Percentiles rank a stretch among this genome's conserved stretches.
phyloP scores from a whole-genome alignment of 257 asterid species.

The Leptodermis oblonga region DNA sequence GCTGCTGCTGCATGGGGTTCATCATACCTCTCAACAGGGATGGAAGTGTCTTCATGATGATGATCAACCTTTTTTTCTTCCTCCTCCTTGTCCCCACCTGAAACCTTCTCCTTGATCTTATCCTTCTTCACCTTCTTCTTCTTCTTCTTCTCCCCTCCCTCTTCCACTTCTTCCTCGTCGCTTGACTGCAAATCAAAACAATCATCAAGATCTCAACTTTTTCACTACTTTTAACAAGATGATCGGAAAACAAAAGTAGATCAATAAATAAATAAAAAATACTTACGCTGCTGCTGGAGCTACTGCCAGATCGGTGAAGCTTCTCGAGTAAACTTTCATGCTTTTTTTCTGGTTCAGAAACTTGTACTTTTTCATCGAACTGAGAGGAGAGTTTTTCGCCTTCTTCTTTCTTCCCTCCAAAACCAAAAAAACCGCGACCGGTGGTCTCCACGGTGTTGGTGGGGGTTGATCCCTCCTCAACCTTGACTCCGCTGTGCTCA shows the following conservation, averaged over 20 bases:
- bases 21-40: constrained; percentile 50
- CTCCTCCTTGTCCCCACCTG: constrained; percentile 41
- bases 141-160: constrained; percentile 51
- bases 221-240: too few species aligned
- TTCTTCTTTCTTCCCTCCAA: constrained; percentile 46
- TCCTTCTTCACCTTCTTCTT: constrained; percentile 66
- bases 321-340: constrained; percentile 47
- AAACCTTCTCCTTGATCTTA: constrained; percentile 50
- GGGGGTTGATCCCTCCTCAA: constrained; percentile 18
- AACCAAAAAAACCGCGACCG: constrained; percentile 66
- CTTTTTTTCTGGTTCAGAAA: constrained; percentile 42
- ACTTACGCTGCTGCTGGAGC: constrained; percentile 92
- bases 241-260: too few species aligned
- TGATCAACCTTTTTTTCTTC: constrained; percentile 25
- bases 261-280: neutral
- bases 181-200: constrained; percentile 49
- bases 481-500: constrained; percentile 21
- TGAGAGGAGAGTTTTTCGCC: constrained; percentile 37
- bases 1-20: constrained; percentile 21
- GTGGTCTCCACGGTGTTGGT: constrained; percentile 27
- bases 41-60: constrained; percentile 31
- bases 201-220: too few species aligned
- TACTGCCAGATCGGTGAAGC: constrained; percentile 38
- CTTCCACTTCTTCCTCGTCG: constrained; percentile 62
- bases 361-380: constrained; percentile 55